These are phyloP conservation scores for Paramecium caudatum DNA, from an alignment of 73 alveolate species.

Conservation along the genomic window DNA sequence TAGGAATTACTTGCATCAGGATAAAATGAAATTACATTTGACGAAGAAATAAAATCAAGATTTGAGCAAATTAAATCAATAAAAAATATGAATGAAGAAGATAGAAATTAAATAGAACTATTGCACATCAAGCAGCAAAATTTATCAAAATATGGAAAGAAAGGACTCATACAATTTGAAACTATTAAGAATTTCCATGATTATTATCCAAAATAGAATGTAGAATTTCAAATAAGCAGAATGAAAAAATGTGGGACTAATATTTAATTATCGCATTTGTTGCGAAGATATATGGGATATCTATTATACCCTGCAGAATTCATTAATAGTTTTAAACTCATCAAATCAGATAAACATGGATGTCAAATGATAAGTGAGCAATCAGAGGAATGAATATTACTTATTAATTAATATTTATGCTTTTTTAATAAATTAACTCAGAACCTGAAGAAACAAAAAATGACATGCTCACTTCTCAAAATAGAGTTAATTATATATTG, in stretches of 20 bases:
- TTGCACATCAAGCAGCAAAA: not conserved
- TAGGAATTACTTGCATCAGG: not conserved
- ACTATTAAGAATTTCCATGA: not conserved
- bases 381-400: no score
- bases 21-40: not conserved
- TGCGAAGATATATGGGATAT: not conserved
- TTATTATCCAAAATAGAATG: slow-evolving; percentile 26
- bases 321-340: not conserved
- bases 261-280: not conserved
- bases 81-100: not conserved
- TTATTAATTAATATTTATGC: no score
- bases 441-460: not conserved
- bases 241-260: not conserved
- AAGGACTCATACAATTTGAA: not conserved
- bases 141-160: not conserved
- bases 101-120: not conserved
- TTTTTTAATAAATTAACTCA: slow-evolving; percentile 12
- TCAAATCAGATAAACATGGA: not conserved
- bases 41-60: slow-evolving; percentile 15
- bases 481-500: not conserved
- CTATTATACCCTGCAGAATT: slow-evolving; percentile 26
- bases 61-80: not conserved
- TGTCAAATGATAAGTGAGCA: not conserved
- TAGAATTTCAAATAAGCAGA: not conserved
- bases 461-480: not conserved